These are phyloP conservation scores for Blattamonas nauphoetae DNA, from an alignment of 78 protist genomes.

Conservation along the genomic window DNA sequence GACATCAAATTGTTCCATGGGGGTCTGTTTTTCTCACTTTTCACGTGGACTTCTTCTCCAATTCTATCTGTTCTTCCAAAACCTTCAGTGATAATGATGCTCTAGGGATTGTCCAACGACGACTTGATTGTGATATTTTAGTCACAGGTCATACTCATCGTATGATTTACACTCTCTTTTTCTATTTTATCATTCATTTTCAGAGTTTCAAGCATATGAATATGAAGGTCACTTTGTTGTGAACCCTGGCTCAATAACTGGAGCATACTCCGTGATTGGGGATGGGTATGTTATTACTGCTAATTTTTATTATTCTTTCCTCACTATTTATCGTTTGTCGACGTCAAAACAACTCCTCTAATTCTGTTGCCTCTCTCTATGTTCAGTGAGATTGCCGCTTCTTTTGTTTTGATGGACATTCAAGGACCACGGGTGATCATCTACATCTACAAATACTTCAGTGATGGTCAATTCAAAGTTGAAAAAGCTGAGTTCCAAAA, in stretches of 20 bases:
- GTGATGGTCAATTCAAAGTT: conserved; percentile 9
- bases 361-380: not conserved
- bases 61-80: conserved; percentile 53
- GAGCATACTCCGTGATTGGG: conserved; percentile 66
- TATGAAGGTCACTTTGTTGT: conserved; percentile 71
- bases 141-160: conserved; percentile 55
- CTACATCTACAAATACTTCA: conserved; percentile 32
- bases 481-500: not conserved
- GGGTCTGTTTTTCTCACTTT: not conserved
- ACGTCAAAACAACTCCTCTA: not conserved
- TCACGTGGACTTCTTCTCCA: conserved; percentile 19
- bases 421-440: conserved; percentile 49
- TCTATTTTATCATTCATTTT: not conserved
- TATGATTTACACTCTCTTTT: not conserved
- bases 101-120: conserved; percentile 75
- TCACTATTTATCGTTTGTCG: not conserved
- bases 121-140: conserved; percentile 88
- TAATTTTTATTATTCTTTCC: not conserved
- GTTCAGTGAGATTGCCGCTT: conserved; percentile 64
- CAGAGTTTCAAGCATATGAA: conserved; percentile 52
- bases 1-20: conserved; percentile 79
- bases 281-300: not conserved
- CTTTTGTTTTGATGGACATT: conserved; percentile 87
- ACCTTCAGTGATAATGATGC: conserved; percentile 69
- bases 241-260: conserved; percentile 98